Evolutionary conservation across 495 filamentous ascomycete species (phyloP), one percentile per base, ranked within the genome.

Genomic region (Penicillium robsamsonii): DNA sequence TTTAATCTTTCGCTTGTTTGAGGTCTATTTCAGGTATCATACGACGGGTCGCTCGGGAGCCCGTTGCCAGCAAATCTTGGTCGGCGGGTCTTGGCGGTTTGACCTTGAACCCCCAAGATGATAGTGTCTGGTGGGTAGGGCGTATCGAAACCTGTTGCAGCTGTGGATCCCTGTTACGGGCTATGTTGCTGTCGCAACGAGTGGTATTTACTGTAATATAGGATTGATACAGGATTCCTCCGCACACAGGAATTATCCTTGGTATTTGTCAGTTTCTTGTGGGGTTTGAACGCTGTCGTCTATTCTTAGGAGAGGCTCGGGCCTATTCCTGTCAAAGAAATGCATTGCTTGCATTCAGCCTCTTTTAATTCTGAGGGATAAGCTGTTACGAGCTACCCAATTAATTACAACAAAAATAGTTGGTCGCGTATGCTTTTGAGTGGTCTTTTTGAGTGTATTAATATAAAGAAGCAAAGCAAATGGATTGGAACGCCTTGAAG

Each of bases 171-270:
- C 7, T 5, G 17, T 29, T 5, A 5, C 12, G 33, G 29, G 27
- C 7, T 24, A n/a, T 31, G 50, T 43, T 43, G 50, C 50, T 52
- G 37, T 42, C 37, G 50, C 37, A 25, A 41, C 48, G 48, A n/a
- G 35, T 30, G n/a, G 45, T 52, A 52, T 33, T 33, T 42, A 29
- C 50, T 22, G 50, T 42, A 37, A 52, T 11, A 42, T 24, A 37
- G n/a, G 10, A 22, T 42, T 18, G 8, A 18, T 43, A 33, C 50
- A 15, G 31, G 35, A 50, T 24, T 13, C 1, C 31, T 33, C 31
- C 31, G 31, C 3, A 5, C 22, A 42, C 38, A 40, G 40, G n/a
- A 9, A 22, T 20, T n/a, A 17, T 27, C 27, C 1, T 52, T 43
- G n/a, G 25, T 25, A 30, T n/a, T 43, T 24, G 15, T 1, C 15